Evolutionary conservation across 108 stramenopile genomes (phyloP), one percentile per base, ranked within the genome.

Genomic region (Nitzschia palea): DNA sequence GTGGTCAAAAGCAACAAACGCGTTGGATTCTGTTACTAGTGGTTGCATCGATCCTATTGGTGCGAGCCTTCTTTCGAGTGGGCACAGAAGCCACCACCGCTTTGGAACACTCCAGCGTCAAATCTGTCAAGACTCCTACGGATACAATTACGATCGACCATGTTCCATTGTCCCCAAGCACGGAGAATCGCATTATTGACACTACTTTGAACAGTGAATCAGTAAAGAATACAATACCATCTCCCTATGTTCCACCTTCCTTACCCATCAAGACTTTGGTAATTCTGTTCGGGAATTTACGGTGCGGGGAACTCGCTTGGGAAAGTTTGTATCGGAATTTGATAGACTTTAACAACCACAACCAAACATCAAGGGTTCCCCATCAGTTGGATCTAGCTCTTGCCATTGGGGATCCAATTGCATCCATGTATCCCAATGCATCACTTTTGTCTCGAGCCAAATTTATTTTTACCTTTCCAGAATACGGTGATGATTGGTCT

Each of bases 261-360:
- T 20, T 48, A 4, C 47, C 47, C 15, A 20, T 48, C 29, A 62
- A 55, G 3, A 70, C 77, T 2, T 29, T 82, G 43, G 76, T 82
- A 0, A 59, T 82, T 27, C 25, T 82, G 14, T 64, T 76, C 29
- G 81, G 81, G 6, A 76, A 60, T 62, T 45, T 82, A n/a, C 68
- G 81, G 22, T 64, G 77, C 34, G 81, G 81, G 1, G 77, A 78
- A 62, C 31, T 35, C 29, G 73, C 81, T n/a, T 82, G 81, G 81
- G 10, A 30, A 27, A 66, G 62, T 27, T 43, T 82, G n/a, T 79
- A 82, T 54, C 31, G 55, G 29, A 70, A 82, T 51, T 35, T 82
- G 2, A 44, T 82, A n/a, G 81, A 82, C 30, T 37, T 44, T 4
- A 82, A 82, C 28, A 61, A 56, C 14, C 15, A 18, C n/a, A 9